These are phyloP conservation scores for Murraya paniculata DNA, from an alignment of 345 rosid species.

Conservation along the genomic window DNA sequence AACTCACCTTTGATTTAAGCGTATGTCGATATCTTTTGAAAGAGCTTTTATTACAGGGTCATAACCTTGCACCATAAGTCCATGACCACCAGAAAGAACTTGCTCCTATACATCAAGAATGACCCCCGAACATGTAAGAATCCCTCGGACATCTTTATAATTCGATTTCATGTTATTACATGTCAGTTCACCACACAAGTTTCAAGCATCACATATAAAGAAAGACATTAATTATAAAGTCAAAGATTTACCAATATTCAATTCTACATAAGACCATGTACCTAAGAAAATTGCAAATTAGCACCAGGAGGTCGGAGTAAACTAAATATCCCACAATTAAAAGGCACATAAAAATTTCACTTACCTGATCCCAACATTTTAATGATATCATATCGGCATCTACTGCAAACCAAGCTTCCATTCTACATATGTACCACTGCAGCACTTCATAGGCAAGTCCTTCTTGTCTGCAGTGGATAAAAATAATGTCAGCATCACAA, in stretches of 20 bases:
- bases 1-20: constrained; percentile 63
- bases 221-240: neutral
- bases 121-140: constrained; percentile 14
- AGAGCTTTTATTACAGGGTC: constrained; percentile 79
- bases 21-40: constrained; percentile 68
- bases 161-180: neutral
- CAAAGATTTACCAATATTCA: neutral
- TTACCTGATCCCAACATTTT: constrained; percentile 91
- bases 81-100: constrained; percentile 91
- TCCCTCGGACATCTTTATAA: neutral
- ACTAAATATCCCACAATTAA: neutral
- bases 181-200: neutral
- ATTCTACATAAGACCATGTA: neutral
- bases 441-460: constrained; percentile 79
- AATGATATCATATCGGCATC: constrained; percentile 87
- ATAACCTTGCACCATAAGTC: constrained; percentile 91
- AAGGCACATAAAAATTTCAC: constrained; percentile 7
- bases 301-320: neutral
- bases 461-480: constrained; percentile 48
- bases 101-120: constrained; percentile 54
- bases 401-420: constrained; percentile 97
- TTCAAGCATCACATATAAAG: neutral
- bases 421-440: constrained; percentile 89
- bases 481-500: constrained; percentile 12
- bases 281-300: neutral